Evolutionary conservation across 31 red algal genomes (phyloP).

Genomic region (Porphyra umbilicalis): DNA sequence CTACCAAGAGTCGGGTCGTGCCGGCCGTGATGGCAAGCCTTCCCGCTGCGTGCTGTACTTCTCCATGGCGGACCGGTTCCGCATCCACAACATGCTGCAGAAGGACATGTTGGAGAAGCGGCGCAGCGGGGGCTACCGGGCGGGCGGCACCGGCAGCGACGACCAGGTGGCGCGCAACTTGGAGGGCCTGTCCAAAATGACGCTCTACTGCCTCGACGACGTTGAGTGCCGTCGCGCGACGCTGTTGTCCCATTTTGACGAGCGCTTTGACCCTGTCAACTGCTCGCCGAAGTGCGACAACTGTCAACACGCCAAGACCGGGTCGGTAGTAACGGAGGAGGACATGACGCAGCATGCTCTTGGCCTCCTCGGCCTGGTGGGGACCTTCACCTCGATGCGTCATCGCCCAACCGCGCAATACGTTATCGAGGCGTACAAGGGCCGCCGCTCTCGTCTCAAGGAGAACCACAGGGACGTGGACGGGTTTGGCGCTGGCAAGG

Average conservation of each 20-base stretch:
- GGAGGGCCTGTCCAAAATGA: conserved; percentile 81
- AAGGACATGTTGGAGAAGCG: background rate
- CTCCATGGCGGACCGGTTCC: conserved; percentile 4
- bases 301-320: conserved; percentile 47
- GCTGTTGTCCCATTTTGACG: conserved; percentile 78
- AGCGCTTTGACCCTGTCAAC: conserved; percentile 54
- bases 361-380: conserved; percentile 31
- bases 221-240: conserved; percentile 71
- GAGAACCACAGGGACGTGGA: conserved; percentile 30
- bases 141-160: conserved; percentile 32
- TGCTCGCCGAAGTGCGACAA: conserved; percentile 88
- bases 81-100: conserved; percentile 2
- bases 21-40: conserved; percentile 69
- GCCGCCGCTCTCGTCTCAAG: conserved; percentile 65
- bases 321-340: conserved; percentile 24
- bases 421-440: conserved; percentile 68
- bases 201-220: conserved; percentile 85
- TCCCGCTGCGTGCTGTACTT: conserved; percentile 73
- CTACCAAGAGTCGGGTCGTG: conserved; percentile 92
- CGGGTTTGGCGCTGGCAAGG: conserved; percentile 64
- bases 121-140: background rate
- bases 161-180: conserved; percentile 68
- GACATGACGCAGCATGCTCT: conserved; percentile 74
- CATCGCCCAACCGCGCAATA: conserved; percentile 44
- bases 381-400: conserved; percentile 8